phyloP scores from a whole-genome alignment of 2,329 filamentous ascomycete genomes.

The Talaromyces funiculosus region DNA sequence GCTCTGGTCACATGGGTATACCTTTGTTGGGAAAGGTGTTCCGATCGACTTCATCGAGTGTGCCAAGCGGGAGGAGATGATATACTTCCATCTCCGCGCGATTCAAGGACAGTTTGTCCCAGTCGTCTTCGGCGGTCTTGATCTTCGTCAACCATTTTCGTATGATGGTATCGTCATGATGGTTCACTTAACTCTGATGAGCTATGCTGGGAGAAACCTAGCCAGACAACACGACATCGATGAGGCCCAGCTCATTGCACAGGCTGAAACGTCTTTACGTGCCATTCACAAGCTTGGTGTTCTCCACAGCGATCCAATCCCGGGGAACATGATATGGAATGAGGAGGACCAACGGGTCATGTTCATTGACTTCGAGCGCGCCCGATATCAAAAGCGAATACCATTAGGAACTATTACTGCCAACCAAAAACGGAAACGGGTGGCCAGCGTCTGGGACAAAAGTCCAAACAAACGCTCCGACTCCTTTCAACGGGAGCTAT shows the following conservation, averaged over 20 bases:
- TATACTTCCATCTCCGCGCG: constrained; percentile 19
- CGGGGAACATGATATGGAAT: constrained; percentile 6
- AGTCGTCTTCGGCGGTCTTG: constrained; percentile 21
- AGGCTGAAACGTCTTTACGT: constrained; percentile 14
- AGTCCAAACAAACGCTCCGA: neutral
- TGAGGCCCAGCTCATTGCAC: constrained; percentile 6
- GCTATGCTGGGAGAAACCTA: constrained; percentile 16
- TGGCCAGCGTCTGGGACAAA: constrained; percentile 1
- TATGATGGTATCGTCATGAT: constrained; percentile 21
- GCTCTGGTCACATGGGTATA: constrained; percentile 24
- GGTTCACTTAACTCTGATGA: constrained; percentile 20
- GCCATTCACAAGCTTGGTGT: neutral
- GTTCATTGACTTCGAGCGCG: neutral
- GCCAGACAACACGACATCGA: constrained; percentile 13
- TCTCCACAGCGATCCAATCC: neutral
- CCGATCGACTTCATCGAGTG: constrained; percentile 17
- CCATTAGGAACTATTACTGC: neutral
- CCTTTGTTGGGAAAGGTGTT: constrained; percentile 23
- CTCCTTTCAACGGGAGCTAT: neutral
- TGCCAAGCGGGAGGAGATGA: constrained; percentile 18
- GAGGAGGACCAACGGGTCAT: neutral
- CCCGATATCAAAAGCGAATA: neutral
- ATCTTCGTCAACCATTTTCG: constrained; percentile 17
- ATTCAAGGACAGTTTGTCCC: constrained; percentile 22
- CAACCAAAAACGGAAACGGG: constrained; percentile 1